Conservation (phyloP, 2,329 filamentous ascomycete genomes). For the Fusarium acutatum region DNA sequence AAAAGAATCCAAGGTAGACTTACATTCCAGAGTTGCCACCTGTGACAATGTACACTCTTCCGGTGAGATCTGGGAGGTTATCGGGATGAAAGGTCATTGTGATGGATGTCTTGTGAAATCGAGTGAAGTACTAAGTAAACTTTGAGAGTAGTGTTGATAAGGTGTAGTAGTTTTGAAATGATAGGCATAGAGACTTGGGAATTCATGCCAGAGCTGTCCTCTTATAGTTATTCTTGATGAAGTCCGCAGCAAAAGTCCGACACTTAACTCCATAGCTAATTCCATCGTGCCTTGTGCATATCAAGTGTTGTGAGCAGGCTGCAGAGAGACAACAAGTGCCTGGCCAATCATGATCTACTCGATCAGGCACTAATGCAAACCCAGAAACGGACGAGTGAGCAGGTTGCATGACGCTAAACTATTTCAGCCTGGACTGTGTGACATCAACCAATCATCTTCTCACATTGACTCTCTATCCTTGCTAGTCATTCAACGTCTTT, state of each 20-base stretch:
- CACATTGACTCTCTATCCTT: background rate
- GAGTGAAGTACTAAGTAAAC: background rate
- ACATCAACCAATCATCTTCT: background rate
- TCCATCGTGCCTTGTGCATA: background rate
- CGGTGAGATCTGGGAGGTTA: background rate
- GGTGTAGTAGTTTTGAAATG: background rate
- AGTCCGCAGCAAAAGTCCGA: background rate
- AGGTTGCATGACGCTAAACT: constrained; percentile 20
- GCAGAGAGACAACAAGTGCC: background rate
- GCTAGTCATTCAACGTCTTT: background rate
- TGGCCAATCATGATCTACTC: background rate
- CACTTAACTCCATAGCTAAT: background rate
- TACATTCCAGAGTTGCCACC: constrained; percentile 22
- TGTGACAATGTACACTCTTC: constrained; percentile 19
- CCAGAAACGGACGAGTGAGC: constrained; percentile 3
- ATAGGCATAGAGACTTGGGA: too few relatives aligned
- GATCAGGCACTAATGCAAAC: background rate
- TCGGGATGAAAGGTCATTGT: constrained; percentile 20
- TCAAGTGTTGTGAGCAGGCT: constrained; percentile 3
- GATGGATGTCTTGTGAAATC: background rate
- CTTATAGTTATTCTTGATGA: background rate
- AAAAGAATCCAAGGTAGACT: rapidly evolving
- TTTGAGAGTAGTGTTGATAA: background rate
- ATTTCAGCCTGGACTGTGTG: background rate
- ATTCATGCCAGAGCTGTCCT: rapidly evolving